A percentile compares a stretch with the other conserved stretches of the same genome.
phyloP scores from a whole-genome alignment of 257 asterid genomes.

The Penstemon barbatus region DNA sequence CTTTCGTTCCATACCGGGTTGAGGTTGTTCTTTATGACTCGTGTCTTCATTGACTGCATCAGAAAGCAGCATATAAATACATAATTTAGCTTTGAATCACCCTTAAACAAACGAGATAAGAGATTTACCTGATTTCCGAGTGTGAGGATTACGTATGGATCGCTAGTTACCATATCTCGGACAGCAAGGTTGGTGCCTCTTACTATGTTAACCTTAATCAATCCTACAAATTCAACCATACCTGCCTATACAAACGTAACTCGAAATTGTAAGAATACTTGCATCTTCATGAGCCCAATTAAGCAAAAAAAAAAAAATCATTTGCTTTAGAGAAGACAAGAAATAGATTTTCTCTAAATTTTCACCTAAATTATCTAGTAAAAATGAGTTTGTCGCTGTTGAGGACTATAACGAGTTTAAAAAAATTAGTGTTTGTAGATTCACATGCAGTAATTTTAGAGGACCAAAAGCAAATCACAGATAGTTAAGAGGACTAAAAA shows the following conservation, averaged over 20 bases:
- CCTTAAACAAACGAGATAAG: background rate
- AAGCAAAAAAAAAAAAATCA: background rate
- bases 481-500: no score
- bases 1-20: slow-evolving; percentile 82
- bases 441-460: no score
- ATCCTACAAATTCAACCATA: slow-evolving; percentile 92
- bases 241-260: slow-evolving; percentile 63
- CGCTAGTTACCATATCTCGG: slow-evolving; percentile 86
- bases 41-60: slow-evolving; percentile 77
- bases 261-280: slow-evolving; percentile 27
- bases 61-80: background rate
- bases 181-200: slow-evolving; percentile 86
- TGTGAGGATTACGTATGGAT: slow-evolving; percentile 84
- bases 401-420: no score
- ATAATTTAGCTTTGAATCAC: background rate
- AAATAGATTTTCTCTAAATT: no score
- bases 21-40: slow-evolving; percentile 70
- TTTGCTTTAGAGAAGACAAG: no score
- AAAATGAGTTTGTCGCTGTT: no score
- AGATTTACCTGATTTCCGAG: slow-evolving; percentile 76
- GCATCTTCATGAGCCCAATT: slow-evolving; percentile 12
- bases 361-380: no score
- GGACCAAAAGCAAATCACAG: no score
- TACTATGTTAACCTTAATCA: slow-evolving; percentile 77
- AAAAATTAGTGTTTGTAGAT: no score